A percentile compares a stretch with the other conserved stretches of the same genome.
These are phyloP conservation scores for Amoeboaphelidium occidentale DNA, from an alignment of 371 early-diverging fungal species.

Conservation along the genomic window DNA sequence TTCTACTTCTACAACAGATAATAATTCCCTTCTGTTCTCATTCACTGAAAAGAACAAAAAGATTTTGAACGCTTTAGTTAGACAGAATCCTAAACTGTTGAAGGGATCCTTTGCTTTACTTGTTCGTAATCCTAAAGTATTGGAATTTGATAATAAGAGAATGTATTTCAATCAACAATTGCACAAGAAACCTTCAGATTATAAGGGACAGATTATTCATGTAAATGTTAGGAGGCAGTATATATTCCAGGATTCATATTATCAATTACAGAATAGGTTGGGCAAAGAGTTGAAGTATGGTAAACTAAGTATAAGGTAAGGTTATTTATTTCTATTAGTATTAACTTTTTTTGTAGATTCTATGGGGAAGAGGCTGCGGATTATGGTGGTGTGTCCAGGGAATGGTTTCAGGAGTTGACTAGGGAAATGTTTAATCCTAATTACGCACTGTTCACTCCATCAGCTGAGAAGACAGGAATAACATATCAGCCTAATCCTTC, in stretches of 20 bases:
- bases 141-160: slow-evolving; percentile 96
- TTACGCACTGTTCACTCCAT: slow-evolving; percentile 87
- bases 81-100: slow-evolving; percentile 83
- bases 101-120: slow-evolving; percentile 89
- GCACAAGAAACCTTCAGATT: slow-evolving; percentile 43
- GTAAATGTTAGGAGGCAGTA: slow-evolving; percentile 75
- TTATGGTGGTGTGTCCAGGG: slow-evolving; percentile 94
- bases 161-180: slow-evolving; percentile 87
- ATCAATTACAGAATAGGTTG: slow-evolving; percentile 62
- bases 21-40: slow-evolving; percentile 46
- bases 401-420: slow-evolving; percentile 92
- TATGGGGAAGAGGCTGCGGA: slow-evolving; percentile 95
- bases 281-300: slow-evolving; percentile 83
- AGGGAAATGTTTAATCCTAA: slow-evolving; percentile 96
- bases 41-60: slow-evolving; percentile 89
- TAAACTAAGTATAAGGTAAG: slow-evolving; percentile 75
- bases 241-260: slow-evolving; percentile 91
- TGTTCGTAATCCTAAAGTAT: slow-evolving; percentile 81
- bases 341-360: no score
- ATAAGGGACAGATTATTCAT: slow-evolving; percentile 35
- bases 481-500: slow-evolving; percentile 92
- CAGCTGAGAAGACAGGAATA: slow-evolving; percentile 49
- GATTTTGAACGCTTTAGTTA: slow-evolving; percentile 84
- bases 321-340: no score
- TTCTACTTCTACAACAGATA: slow-evolving; percentile 1